Percentiles rank a stretch among this genome's conserved stretches.
phyloP scores from a whole-genome alignment of 2,329 filamentous ascomycete genomes.

The Tolypocladium tropicale region DNA sequence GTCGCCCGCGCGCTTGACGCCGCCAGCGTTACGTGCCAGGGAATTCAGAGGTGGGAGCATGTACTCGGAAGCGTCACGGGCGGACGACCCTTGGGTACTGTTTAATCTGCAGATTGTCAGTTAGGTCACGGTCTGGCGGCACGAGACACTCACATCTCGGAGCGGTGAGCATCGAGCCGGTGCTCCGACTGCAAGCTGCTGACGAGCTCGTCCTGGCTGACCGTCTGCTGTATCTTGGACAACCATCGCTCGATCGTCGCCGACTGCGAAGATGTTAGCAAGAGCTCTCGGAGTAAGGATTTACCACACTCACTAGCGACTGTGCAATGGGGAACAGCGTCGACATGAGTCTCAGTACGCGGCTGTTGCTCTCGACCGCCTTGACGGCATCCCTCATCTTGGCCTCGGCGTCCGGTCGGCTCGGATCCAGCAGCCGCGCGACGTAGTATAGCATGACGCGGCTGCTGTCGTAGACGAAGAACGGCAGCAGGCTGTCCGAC shows the following conservation, averaged over 20 bases:
- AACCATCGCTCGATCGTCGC: constrained; percentile 28
- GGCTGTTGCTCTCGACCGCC: constrained; percentile 28
- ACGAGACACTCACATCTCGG: constrained; percentile 7
- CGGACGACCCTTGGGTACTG: neutral
- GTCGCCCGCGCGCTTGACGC: constrained; percentile 3
- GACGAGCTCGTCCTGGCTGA: constrained; percentile 9
- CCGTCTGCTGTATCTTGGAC: constrained; percentile 23
- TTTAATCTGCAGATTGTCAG: constrained; percentile 6
- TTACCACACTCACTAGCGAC: constrained; percentile 20
- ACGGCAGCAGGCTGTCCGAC: constrained; percentile 33
- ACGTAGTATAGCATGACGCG: constrained; percentile 37
- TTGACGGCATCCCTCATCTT: constrained; percentile 27
- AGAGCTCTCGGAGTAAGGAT: neutral
- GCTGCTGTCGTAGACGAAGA: constrained; percentile 36
- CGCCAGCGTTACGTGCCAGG: constrained; percentile 7
- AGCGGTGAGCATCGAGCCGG: constrained; percentile 10
- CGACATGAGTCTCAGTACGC: constrained; percentile 25
- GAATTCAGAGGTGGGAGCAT: constrained; percentile 13
- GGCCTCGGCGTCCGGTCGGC: constrained; percentile 20
- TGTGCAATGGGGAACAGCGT: constrained; percentile 27
- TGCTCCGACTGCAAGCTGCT: constrained; percentile 11
- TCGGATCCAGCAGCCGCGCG: constrained; percentile 29
- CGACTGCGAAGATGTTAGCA: constrained; percentile 12
- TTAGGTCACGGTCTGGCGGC: neutral
- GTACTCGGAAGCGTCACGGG: constrained; percentile 6